Base-by-base conservation (phyloP, 768 basidiomycete genomes). In the Auricularia cornea region DNA sequence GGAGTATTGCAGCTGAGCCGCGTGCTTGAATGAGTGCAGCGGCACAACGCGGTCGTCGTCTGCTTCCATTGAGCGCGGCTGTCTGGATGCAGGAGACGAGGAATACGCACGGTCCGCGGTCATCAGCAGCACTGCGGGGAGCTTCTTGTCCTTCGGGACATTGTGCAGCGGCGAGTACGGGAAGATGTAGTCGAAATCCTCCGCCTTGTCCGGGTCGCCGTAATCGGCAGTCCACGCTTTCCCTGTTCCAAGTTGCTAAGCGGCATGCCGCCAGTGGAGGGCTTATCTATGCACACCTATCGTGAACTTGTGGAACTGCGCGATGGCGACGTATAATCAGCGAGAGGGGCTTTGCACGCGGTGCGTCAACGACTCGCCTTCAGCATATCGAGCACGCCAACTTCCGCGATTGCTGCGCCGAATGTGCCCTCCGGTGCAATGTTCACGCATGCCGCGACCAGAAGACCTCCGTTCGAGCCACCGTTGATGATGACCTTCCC, bases 31-130 rank as follows among this genome's bases (percentile, higher is more conserved):
- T 10, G 90, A 89, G 73, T 92, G 92, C 71, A 90, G 76, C 1
- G 90, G 89, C 3, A 92, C 90, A n/a, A 93, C 91, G 35, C 91
- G 86, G 68, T 91, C 89, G 67, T 92, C 91, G 66, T 90, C 89
- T 90, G 68, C 14, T 33, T 26, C 11, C 16, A 60, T 56, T 32
- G 16, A 29, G 48, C 26, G 41, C 59, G 44, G 26, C 26, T 20
- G 57, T 5, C 23, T 1, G 14, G 18, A 29, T 20, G 44, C 26
- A 28, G 40, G 18, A n/a, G 54, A 35, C 14, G 51, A n/a, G 20
- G 52, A 28, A 30, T 16, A 80, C 88, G 66, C 72, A 92, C 88
- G 89, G 72, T 90, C 90, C 20, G 88, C 89, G n/a, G 90, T 91
- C 70, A 88, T 75, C n/a, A 94, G 77, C 63, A 93, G 70, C n/a